phyloP scores from a whole-genome alignment of 2,329 filamentous ascomycete genomes.

The Colletotrichum tropicale region DNA sequence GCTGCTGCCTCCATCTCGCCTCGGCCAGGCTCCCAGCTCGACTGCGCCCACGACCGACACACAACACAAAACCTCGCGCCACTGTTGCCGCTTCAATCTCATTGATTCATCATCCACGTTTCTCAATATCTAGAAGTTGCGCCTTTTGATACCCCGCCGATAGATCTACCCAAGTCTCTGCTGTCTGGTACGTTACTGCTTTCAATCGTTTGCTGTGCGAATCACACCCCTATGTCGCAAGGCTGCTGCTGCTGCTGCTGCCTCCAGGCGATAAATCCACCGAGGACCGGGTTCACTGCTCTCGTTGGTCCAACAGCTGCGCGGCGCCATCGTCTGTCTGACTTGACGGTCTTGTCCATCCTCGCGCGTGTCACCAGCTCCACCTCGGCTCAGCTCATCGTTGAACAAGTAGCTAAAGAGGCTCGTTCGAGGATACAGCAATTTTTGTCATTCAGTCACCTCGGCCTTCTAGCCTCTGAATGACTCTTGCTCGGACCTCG shows the following conservation, averaged over 20 bases:
- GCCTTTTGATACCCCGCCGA: slow-evolving; percentile 11
- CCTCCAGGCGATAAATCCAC: slow-evolving; percentile 6
- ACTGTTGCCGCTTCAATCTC: not conserved
- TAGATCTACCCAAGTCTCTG: not conserved
- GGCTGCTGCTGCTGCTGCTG: slow-evolving; percentile 5
- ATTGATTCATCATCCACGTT: not conserved
- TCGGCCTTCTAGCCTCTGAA: slow-evolving; percentile 9
- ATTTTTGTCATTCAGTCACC: slow-evolving; percentile 22
- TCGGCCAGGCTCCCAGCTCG: not conserved
- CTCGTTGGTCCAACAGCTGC: not conserved
- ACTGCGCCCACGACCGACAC: not conserved
- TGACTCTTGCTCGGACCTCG: slow-evolving; percentile 10
- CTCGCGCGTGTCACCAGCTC: not conserved
- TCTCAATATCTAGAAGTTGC: slow-evolving; percentile 9
- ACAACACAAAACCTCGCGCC: not conserved
- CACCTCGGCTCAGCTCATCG: not conserved
- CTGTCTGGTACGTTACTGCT: slow-evolving; percentile 14
- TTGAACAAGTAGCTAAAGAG: not conserved
- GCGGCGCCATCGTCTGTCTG: not conserved
- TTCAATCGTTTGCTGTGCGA: not conserved
- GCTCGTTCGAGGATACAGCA: not conserved
- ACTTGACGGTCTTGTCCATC: not conserved
- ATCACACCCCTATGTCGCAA: slow-evolving; percentile 3
- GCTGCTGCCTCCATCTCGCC: not conserved
- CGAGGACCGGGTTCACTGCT: not conserved